Conservation (phyloP, 2,329 filamentous ascomycete species). For the Botrytis paeoniae region DNA sequence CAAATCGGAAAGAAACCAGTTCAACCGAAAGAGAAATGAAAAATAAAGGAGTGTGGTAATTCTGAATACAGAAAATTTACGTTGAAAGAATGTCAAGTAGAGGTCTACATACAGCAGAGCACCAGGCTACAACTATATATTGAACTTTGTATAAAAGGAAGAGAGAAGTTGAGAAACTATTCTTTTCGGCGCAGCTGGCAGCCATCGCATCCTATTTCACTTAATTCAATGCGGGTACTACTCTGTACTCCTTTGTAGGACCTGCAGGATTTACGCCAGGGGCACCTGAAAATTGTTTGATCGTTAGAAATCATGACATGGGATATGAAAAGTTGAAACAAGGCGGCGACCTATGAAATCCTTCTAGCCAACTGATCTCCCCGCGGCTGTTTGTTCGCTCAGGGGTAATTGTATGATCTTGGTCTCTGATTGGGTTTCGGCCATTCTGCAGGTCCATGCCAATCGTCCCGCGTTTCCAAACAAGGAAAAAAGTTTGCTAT, state of each 20-base stretch:
- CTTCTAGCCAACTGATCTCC: not conserved
- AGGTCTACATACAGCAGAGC: conserved; percentile 15
- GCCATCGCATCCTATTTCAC: conserved; percentile 15
- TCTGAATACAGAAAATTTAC: not conserved
- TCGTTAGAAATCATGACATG: not conserved
- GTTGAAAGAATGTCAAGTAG: not conserved
- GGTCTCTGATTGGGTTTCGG: conserved; percentile 4
- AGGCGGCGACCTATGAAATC: conserved; percentile 6
- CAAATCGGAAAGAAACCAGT: not conserved
- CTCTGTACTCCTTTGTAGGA: conserved; percentile 1
- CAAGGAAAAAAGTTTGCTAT: not conserved
- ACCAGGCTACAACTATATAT: conserved; percentile 7
- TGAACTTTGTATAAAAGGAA: not conserved
- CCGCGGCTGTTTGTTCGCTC: not conserved
- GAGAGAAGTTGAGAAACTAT: conserved; percentile 10
- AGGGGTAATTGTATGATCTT: not conserved
- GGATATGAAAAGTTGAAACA: conserved; percentile 13
- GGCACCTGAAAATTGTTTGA: not conserved
- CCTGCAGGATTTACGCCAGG: conserved; percentile 7
- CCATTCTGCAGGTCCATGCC: not conserved
- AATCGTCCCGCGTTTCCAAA: not conserved
- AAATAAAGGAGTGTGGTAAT: conserved; percentile 15
- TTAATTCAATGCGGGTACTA: conserved; percentile 1
- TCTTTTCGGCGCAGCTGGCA: conserved; percentile 6
- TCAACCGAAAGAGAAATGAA: not conserved